These are phyloP conservation scores for Melaleuca quinquenervia DNA, from an alignment of 345 rosid species.

Conservation along the genomic window DNA sequence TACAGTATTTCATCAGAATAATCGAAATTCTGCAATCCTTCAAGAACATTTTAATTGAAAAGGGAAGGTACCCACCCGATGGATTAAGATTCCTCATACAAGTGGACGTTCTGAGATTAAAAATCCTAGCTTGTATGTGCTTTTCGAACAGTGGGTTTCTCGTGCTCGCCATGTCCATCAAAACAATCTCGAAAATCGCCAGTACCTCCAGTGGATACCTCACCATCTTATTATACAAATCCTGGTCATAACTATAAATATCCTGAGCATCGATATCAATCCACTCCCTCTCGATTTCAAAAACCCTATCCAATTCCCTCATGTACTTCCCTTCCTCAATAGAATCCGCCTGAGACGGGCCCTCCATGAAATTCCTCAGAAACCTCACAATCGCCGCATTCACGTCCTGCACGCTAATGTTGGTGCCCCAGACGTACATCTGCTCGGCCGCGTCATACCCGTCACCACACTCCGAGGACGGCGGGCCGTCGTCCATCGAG, in stretches of 20 bases:
- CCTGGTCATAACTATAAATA: constrained; percentile 73
- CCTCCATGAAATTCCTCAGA: constrained; percentile 71
- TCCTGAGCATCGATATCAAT: constrained; percentile 85
- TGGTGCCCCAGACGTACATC: constrained; percentile 93
- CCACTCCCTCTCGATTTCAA: constrained; percentile 87
- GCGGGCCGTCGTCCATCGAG: constrained; percentile 27
- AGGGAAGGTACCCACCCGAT: constrained; percentile 39
- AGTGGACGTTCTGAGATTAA: constrained; percentile 60
- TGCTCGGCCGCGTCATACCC: constrained; percentile 41
- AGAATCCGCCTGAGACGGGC: constrained; percentile 16
- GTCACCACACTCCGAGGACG: constrained; percentile 63
- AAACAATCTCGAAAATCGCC: constrained; percentile 87
- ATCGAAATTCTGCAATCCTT: neutral
- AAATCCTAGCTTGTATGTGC: constrained; percentile 81
- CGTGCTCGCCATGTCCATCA: constrained; percentile 81
- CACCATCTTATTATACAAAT: constrained; percentile 81
- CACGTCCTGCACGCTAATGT: constrained; percentile 87
- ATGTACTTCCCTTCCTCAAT: constrained; percentile 80
- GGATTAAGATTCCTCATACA: constrained; percentile 94
- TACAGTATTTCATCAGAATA: neutral
- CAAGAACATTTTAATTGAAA: neutral
- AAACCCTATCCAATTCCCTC: constrained; percentile 57
- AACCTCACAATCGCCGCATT: constrained; percentile 84
- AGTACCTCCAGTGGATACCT: constrained; percentile 86
- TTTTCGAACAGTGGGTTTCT: constrained; percentile 71